Base-by-base conservation (phyloP, 108 stramenopile species). In the Aureococcus anophagefferens region DNA sequence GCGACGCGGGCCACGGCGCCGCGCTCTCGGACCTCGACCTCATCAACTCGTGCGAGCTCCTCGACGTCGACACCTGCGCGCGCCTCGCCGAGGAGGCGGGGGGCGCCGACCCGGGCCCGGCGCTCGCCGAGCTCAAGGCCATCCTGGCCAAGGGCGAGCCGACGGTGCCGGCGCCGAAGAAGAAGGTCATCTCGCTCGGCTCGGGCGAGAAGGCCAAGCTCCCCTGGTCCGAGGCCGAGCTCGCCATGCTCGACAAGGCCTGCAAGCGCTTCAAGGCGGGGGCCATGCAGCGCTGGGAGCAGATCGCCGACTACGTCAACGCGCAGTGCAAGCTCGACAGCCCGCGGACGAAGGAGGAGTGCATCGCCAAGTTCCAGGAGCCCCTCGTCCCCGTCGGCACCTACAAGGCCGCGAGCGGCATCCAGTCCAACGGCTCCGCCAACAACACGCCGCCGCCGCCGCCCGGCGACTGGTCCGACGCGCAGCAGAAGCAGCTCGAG, bases 221-320 rank as follows among this genome's bases (percentile, higher is more conserved):
- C n/a, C 84, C 90, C 29, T 98, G 95, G 91, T 83, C 89, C 30
- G 87, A 91, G 67, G 90, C 94, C 30, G 98, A 97, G 76, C 70
- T 96, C 64, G 79, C 90, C 14, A 84, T 88, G 0, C 81, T 99
- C 68, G 89, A 93, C 64, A 99, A 99, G 82, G 95, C 88, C 17
- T 79, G 94, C 34, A 91, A 89, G 73, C 92, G 93, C 74, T 97
- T 89, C 83, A 94, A 94, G 33, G 81, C 90, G 0, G 98, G 96
- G 0, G 91, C 94, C 18, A 90, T 85, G 65, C 90, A 90, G 68
- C 90, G 96, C 51, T 99, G 98, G 98, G 91, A 94, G 65, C 79
- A 87, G 66, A 93, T 99, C 73, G 82, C 94, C 28, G 67, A 85
- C n/a, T 96, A 90, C 70, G 84, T 99, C 69, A 93, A 93, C 81